Conservation (phyloP, 768 basidiomycete genomes). For the Suillus occidentalis region DNA sequence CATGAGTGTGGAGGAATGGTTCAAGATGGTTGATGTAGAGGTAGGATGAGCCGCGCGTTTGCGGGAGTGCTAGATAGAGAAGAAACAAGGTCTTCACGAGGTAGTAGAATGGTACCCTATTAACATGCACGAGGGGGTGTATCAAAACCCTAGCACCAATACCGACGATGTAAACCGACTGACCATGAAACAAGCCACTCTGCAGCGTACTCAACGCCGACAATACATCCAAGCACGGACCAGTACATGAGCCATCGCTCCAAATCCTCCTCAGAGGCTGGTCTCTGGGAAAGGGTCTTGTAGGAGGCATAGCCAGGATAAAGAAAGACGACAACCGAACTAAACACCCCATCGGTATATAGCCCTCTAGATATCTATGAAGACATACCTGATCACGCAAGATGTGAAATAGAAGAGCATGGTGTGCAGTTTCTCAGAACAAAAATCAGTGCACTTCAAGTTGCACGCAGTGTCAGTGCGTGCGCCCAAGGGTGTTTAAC, state of each 20-base stretch:
- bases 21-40: constrained; percentile 78
- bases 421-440: background rate
- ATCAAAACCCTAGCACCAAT: background rate
- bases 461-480: background rate
- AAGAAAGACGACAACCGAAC: constrained; percentile 76
- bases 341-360: constrained; percentile 23
- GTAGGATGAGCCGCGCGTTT: constrained; percentile 85
- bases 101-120: constrained; percentile 85
- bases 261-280: constrained; percentile 78
- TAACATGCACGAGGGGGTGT: background rate
- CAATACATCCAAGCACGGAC: constrained; percentile 83
- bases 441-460: constrained; percentile 3
- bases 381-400: constrained; percentile 39
- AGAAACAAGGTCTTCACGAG: constrained; percentile 80
- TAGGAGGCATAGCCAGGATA: constrained; percentile 97
- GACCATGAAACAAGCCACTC: constrained; percentile 90
- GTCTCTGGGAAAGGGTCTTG: constrained; percentile 87
- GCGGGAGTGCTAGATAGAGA: constrained; percentile 87
- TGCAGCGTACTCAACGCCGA: constrained; percentile 78
- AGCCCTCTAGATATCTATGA: constrained; percentile 30
- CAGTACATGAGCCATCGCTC: constrained; percentile 99
- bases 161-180: constrained; percentile 26
- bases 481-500: background rate
- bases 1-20: constrained; percentile 82
- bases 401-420: constrained; percentile 47